Conservation (phyloP, 257 asterid species). For the Ophiorrhiza pumila region DNA sequence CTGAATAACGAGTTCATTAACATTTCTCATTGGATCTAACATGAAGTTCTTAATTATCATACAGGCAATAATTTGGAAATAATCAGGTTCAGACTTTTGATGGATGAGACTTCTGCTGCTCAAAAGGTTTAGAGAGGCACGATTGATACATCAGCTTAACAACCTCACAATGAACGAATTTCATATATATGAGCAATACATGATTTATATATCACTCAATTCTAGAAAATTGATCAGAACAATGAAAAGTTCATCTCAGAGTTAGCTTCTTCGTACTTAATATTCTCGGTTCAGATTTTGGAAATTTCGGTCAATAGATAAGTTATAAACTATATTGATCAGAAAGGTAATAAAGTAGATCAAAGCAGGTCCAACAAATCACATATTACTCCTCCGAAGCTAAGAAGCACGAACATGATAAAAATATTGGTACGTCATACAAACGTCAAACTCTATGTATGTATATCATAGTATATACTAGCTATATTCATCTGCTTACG, state of each 20-base stretch:
- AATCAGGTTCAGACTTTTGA: neutral
- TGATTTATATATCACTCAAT: neutral
- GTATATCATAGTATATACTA: neutral
- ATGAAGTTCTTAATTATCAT: neutral
- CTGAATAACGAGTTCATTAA: neutral
- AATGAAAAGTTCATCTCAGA: neutral
- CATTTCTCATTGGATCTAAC: neutral
- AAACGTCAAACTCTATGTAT: neutral
- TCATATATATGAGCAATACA: neutral
- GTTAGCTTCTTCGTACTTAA: neutral
- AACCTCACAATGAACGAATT: neutral
- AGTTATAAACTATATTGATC: neutral
- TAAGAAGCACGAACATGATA: neutral
- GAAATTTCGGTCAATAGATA: neutral
- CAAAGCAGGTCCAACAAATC: slow-evolving; percentile 6
- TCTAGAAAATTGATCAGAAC: neutral
- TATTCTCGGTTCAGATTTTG: no score
- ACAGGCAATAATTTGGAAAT: neutral
- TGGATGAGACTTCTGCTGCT: neutral
- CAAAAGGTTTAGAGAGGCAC: slow-evolving; percentile 1
- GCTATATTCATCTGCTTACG: neutral
- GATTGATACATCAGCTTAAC: neutral
- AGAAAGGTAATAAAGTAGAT: neutral
- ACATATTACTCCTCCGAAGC: neutral
- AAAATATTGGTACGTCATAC: neutral